Conservation (phyloP, 2,329 filamentous ascomycete genomes). For the Aspergillus alliaceus region DNA sequence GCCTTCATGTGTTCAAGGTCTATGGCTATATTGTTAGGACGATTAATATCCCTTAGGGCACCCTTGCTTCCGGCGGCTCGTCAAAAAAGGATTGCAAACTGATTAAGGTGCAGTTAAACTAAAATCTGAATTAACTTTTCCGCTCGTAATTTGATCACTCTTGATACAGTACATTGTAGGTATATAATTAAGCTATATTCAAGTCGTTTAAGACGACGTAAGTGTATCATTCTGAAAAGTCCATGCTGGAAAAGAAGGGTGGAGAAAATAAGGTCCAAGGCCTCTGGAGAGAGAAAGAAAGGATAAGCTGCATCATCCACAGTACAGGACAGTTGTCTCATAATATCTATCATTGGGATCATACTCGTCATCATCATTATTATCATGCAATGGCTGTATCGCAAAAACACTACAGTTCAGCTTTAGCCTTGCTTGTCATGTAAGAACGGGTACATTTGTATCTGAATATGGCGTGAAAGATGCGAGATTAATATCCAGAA, state of each 20-base stretch:
- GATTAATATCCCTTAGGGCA: no score
- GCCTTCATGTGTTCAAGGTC: no score
- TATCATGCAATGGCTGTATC: background rate
- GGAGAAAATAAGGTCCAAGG: background rate
- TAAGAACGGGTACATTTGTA: constrained; percentile 14
- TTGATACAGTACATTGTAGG: no score
- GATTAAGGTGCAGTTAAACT: background rate
- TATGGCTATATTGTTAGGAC: no score
- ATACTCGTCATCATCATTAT: background rate
- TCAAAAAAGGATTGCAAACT: background rate
- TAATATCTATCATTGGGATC: background rate
- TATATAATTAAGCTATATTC: background rate
- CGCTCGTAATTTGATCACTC: no score
- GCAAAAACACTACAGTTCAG: background rate
- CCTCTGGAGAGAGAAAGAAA: background rate
- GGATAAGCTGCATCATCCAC: background rate
- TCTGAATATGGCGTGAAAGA: constrained; percentile 6
- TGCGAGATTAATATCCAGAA: constrained; percentile 14
- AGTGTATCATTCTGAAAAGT: background rate
- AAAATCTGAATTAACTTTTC: no score
- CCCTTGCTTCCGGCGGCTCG: background rate
- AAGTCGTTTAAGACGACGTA: background rate
- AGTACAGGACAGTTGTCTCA: background rate
- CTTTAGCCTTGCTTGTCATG: constrained; percentile 3
- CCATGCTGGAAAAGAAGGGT: background rate